phyloP scores from a whole-genome alignment of 352 stramenopile species.

The Phytophthora multivora region DNA sequence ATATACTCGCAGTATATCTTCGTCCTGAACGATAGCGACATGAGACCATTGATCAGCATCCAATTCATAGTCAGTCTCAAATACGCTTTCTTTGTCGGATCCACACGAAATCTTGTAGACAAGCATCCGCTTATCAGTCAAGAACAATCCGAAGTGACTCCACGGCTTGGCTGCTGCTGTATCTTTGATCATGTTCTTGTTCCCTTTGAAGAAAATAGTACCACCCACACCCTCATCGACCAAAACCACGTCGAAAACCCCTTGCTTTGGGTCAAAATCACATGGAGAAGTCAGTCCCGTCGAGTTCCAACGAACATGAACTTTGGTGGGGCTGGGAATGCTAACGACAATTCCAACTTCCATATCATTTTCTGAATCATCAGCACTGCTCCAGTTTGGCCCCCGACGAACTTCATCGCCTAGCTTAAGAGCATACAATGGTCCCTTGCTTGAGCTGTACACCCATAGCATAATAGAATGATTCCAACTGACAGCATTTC shows the following conservation, averaged over 20 bases:
- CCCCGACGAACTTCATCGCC: conserved; percentile 69
- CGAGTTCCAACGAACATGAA: conserved; percentile 59
- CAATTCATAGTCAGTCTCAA: conserved; percentile 70
- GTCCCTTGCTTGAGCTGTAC: conserved; percentile 46
- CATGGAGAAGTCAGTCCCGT: conserved; percentile 38
- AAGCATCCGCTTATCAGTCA: conserved; percentile 68
- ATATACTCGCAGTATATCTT: conserved; percentile 64
- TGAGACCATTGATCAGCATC: conserved; percentile 70
- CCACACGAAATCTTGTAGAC: conserved; percentile 70
- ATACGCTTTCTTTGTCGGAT: conserved; percentile 60
- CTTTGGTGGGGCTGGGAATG: conserved; percentile 45
- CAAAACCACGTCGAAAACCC: conserved; percentile 60
- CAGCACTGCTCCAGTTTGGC: conserved; percentile 47
- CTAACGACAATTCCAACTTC: conserved; percentile 49
- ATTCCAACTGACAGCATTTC: conserved; percentile 57
- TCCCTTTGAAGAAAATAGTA: conserved; percentile 75
- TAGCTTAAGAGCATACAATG: conserved; percentile 65
- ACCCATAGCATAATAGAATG: conserved; percentile 84
- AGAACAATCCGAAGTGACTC: conserved; percentile 74
- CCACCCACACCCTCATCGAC: conserved; percentile 59
- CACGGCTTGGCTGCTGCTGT: conserved; percentile 51
- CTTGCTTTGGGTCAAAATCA: conserved; percentile 57
- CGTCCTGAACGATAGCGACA: conserved; percentile 68
- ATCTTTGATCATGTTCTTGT: conserved; percentile 62
- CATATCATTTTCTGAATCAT: conserved; percentile 24